phyloP scores from a whole-genome alignment of 2,329 filamentous ascomycete species.

The Penicillium sclerotigenum region DNA sequence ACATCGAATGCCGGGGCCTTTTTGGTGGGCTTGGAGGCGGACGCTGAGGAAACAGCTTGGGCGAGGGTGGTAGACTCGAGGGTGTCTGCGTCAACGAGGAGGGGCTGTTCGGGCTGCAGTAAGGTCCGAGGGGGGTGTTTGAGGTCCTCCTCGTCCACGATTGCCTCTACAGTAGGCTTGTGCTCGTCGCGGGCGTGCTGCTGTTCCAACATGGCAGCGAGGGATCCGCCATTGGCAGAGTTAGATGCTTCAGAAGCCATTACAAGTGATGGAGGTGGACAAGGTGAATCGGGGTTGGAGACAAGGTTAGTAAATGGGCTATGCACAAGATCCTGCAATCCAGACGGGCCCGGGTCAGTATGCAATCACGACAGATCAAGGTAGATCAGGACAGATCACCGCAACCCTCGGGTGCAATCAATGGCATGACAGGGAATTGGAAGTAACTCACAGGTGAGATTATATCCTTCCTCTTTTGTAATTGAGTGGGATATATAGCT shows the following conservation, averaged over 20 bases:
- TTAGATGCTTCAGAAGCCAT: constrained; percentile 38
- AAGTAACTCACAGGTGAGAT: constrained; percentile 7
- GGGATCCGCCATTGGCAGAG: constrained; percentile 41
- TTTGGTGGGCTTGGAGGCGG: constrained; percentile 39
- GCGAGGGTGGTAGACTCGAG: constrained; percentile 24
- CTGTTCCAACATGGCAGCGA: constrained; percentile 53
- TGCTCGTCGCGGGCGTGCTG: constrained; percentile 55
- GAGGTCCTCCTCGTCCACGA: constrained; percentile 72
- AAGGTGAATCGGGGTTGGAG: constrained; percentile 3
- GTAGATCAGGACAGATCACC: neutral
- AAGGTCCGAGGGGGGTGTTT: constrained; percentile 54
- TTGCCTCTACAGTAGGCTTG: constrained; percentile 74
- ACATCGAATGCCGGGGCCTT: constrained; percentile 65
- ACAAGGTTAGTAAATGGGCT: constrained; percentile 3
- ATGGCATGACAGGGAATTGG: neutral
- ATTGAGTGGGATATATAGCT: constrained; percentile 5
- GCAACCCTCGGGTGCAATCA: neutral
- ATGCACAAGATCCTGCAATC: constrained; percentile 18
- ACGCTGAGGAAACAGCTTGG: constrained; percentile 32
- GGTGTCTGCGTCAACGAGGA: neutral
- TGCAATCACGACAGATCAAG: neutral
- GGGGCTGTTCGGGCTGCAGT: constrained; percentile 18
- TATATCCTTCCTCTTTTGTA: neutral
- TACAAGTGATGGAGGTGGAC: constrained; percentile 8
- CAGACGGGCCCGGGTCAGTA: constrained; percentile 16